Evolutionary conservation across 78 protist species (phyloP), one percentile per base, ranked within the genome.

Genomic region (Dictyostelium citrinum): DNA sequence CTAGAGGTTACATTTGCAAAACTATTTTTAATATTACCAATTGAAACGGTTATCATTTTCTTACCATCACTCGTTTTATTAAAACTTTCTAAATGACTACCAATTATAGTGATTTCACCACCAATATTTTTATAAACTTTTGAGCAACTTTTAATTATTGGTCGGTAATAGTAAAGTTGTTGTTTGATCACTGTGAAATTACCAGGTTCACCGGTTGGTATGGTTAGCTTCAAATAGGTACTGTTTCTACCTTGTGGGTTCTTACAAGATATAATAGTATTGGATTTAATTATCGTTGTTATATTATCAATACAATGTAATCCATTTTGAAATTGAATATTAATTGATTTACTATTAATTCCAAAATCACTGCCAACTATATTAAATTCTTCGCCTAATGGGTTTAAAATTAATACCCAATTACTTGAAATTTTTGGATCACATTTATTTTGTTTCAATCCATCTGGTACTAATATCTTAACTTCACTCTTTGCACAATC

Each of bases 361-460:
- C 84, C 84, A 80, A 80, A 80, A 58, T 80, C 84, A n/a, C 6
- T 58, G 22, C 84, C 84, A 24, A 16, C 1, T 33, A 55, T 80
- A 14, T 7, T 55, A 24, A 80, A 27, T 24, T 20, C 27, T 5
- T 24, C 51, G 1, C 72, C 84, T 5, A 33, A 35, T 16, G 84
- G 68, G 58, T 29, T 70, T 33, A 70, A 33, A 29, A 55, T 55
- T 55, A 55, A 9, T 55, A 55, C 64, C 64, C 64, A 55, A 55
- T 55, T 55, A 20, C 64, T 55, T 55, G 64, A 55, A 17, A 80
- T 3, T 7, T 70, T 49, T 35, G 84, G 51, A 22, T 55, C 17
- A 58, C 84, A 80, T 29, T 17, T 58, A 33, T n/a, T 55, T 33
- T 70, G 37, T 12, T 31, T 20, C 37, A 70, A 33, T 17, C 43